Percentiles rank a stretch among this genome's conserved stretches.
phyloP scores from a whole-genome alignment of 2,329 filamentous ascomycete species.

The Mycogone perniciosa region DNA sequence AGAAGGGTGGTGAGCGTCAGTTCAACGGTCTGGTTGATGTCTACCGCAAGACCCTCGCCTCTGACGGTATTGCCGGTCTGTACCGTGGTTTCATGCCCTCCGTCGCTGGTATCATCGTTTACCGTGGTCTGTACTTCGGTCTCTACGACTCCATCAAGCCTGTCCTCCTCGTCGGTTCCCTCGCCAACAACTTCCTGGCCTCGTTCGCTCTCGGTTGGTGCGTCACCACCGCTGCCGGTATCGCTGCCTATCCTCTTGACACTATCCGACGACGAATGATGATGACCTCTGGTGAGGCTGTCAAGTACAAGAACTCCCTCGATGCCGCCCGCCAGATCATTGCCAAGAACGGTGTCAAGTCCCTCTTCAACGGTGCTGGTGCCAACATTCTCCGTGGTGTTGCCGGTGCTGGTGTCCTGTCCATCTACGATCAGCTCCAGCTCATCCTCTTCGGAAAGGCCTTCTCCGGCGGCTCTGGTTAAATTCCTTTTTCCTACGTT shows the following conservation, averaged over 20 bases:
- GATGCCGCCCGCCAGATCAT: slow-evolving; percentile 96
- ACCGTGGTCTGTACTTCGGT: slow-evolving; percentile 99
- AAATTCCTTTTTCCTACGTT: slow-evolving; percentile 34
- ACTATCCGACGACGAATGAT: slow-evolving; percentile 99
- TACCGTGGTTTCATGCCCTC: slow-evolving; percentile 99
- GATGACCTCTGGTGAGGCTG: slow-evolving; percentile 96
- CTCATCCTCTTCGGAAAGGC: slow-evolving; percentile 99
- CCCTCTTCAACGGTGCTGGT: slow-evolving; percentile 99
- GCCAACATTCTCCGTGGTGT: slow-evolving; percentile 99
- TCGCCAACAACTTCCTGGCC: slow-evolving; percentile 98
- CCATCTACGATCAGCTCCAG: slow-evolving; percentile 99
- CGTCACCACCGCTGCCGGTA: slow-evolving; percentile 99
- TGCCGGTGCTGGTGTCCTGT: slow-evolving; percentile 99
- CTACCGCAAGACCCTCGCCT: slow-evolving; percentile 99
- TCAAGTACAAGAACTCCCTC: slow-evolving; percentile 98
- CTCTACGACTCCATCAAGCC: slow-evolving; percentile 99
- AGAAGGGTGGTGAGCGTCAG: slow-evolving; percentile 94
- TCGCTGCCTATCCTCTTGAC: slow-evolving; percentile 99
- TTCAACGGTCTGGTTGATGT: slow-evolving; percentile 99
- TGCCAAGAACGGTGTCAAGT: slow-evolving; percentile 95
- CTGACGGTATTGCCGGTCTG: slow-evolving; percentile 98
- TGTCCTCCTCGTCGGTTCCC: slow-evolving; percentile 81
- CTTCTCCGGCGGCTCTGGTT: slow-evolving; percentile 67
- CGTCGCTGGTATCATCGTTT: slow-evolving; percentile 97
- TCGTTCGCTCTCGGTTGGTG: slow-evolving; percentile 98